Conservation (phyloP, 108 stramenopile species). For the Cyclotella cryptica region DNA sequence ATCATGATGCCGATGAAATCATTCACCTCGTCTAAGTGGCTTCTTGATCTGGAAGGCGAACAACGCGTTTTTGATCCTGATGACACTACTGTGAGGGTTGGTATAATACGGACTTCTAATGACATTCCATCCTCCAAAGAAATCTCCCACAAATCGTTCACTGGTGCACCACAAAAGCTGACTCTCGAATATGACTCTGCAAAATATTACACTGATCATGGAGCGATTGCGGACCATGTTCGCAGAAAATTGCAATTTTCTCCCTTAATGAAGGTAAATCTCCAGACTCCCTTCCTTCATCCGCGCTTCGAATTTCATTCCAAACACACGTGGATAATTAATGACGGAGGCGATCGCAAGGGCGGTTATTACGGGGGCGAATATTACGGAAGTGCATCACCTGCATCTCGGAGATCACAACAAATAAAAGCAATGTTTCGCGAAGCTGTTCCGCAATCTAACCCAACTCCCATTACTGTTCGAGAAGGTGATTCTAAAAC, state of each 20-base stretch:
- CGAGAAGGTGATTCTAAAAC: not conserved
- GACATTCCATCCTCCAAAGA: not conserved
- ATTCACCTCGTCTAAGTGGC: slow-evolving; percentile 7
- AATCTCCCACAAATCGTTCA: not conserved
- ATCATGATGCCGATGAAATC: not conserved
- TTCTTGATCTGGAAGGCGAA: slow-evolving; percentile 34
- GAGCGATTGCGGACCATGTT: not conserved
- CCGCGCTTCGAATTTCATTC: slow-evolving; percentile 37
- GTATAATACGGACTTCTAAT: slow-evolving; percentile 3
- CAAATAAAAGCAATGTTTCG: slow-evolving; percentile 31
- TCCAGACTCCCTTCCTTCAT: slow-evolving; percentile 39
- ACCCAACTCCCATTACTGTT: not conserved
- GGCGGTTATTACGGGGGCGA: slow-evolving; percentile 27
- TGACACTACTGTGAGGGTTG: slow-evolving; percentile 31
- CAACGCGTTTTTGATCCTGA: slow-evolving; percentile 33
- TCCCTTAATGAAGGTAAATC: slow-evolving; percentile 29
- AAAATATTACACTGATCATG: slow-evolving; percentile 17
- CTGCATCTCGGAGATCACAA: slow-evolving; percentile 26
- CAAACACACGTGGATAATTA: slow-evolving; percentile 31
- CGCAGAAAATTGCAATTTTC: slow-evolving; percentile 20
- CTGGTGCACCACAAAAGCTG: slow-evolving; percentile 9
- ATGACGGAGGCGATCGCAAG: slow-evolving; percentile 17
- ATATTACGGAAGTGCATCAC: slow-evolving; percentile 3
- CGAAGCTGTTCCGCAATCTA: slow-evolving; percentile 17
- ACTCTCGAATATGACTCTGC: slow-evolving; percentile 47